Evolutionary conservation across 2,329 filamentous ascomycete species (phyloP), one percentile per base, ranked within the genome.

Genomic region (Fusarium palustre): DNA sequence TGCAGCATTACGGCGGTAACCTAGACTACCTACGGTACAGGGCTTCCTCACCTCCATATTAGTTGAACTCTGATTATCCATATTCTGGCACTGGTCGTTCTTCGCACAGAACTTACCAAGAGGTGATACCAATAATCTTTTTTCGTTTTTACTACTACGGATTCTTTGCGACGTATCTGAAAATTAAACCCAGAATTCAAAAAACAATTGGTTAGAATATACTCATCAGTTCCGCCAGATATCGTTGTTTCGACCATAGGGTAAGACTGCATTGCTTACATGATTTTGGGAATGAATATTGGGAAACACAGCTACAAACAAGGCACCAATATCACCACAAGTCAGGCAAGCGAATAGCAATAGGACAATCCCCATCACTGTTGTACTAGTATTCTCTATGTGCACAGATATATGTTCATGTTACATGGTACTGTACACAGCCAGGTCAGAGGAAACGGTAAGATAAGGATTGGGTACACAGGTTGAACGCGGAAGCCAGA

Each of bases 391-490:
- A 7, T 50, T 13, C 16, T 28, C 9, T 50, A 15, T 28, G 9
- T 25, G 9, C 9, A 54, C 41, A 56, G 11, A 28, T 24, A 38
- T 28, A 9, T 33, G 7, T 13, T 62, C 24, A 22, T 36, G 38
- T 28, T 33, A 28, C 30, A 38, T 31, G 36, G 11, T 9, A 56
- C 24, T 50, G 9, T 39, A 30, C 34, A 39, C 48, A 39, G 34
- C n/a, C 12, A 30, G 48, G 24, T 25, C 39, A 36, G 22, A 43
- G 39, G 56, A 34, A 28, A 41, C 22, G 36, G 42, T 39, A 3
- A 64, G 42, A 49, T 50, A 58, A 64, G 50, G 50, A 58, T 59
- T 48, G 28, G 38, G 9, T 39, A 28, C 33, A 58, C 43, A 64
- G 22, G 50, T 64, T 50, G 16, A 49, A 58, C 43, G 30, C 18